Conservation (phyloP, 2,329 filamentous ascomycete genomes). For the Aspergillus nomiae region DNA sequence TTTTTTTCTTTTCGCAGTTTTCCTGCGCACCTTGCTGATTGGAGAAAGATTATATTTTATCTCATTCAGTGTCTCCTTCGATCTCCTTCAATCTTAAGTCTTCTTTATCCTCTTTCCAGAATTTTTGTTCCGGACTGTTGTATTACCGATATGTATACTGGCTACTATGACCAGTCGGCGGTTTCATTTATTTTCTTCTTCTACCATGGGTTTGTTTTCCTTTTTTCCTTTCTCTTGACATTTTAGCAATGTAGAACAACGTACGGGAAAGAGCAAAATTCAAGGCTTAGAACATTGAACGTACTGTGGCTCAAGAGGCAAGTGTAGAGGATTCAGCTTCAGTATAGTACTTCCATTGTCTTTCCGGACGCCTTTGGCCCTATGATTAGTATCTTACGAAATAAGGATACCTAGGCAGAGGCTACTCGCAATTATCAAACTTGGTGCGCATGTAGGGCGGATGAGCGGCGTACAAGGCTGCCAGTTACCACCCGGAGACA, state of each 20-base stretch:
- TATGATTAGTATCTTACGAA: background rate
- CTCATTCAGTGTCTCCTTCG: constrained; percentile 10
- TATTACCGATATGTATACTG: constrained; percentile 12
- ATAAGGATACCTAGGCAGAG: background rate
- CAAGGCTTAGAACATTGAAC: background rate
- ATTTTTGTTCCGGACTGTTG: constrained; percentile 4
- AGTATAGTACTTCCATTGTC: background rate
- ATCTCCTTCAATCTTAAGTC: constrained; percentile 9
- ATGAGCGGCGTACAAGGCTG: background rate
- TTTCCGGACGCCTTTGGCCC: background rate
- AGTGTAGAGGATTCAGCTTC: background rate
- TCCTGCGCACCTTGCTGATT: background rate
- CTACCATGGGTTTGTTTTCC: background rate
- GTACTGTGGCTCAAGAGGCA: background rate
- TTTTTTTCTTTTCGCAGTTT: background rate
- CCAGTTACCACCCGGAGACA: background rate
- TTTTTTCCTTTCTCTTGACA: background rate
- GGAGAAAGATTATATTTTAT: background rate
- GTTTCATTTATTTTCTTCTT: constrained; percentile 5
- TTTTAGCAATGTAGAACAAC: background rate
- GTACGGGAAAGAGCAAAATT: background rate
- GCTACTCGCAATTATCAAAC: background rate
- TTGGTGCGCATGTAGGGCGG: background rate
- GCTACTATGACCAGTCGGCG: constrained; percentile 5
- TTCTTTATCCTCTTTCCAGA: background rate